These are phyloP conservation scores for Eucalyptus paniculata DNA, from an alignment of 345 rosid species.

Conservation along the genomic window DNA sequence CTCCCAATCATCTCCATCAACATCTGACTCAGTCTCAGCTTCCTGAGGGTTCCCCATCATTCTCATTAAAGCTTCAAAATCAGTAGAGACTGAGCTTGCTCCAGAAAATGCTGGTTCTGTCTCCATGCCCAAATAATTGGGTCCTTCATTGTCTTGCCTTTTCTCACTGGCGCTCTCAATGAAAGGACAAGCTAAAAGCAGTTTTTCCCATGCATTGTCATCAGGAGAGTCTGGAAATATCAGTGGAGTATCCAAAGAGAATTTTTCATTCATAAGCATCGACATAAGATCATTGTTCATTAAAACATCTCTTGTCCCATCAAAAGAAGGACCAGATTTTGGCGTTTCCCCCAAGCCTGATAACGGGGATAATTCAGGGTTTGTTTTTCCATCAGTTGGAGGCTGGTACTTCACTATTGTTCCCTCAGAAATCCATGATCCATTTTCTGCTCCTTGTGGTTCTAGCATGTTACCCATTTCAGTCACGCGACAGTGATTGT, in stretches of 20 bases:
- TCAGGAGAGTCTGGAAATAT: conserved; percentile 54
- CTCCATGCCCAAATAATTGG: conserved; percentile 10
- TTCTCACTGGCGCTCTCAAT: conserved; percentile 10
- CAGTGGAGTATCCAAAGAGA: conserved; percentile 32
- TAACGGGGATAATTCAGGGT: conserved; percentile 8
- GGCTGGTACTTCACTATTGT: conserved; percentile 68
- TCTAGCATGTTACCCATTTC: conserved; percentile 48
- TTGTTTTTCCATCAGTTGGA: conserved; percentile 18
- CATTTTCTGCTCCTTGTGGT: conserved; percentile 32
- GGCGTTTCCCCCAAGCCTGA: conserved; percentile 3
- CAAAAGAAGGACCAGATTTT: conserved; percentile 13
- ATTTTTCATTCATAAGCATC: conserved; percentile 51
- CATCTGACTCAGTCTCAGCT: conserved; percentile 3
- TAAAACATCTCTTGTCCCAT: conserved; percentile 41
- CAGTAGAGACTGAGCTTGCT: conserved; percentile 5
- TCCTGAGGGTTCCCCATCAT: conserved; percentile 38
- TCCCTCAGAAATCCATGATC: conserved; percentile 26
- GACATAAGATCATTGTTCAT: conserved; percentile 54
- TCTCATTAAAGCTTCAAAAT: conserved; percentile 26
- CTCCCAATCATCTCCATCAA: conserved; percentile 16
- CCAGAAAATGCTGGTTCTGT: conserved; percentile 14
- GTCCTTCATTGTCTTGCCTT: conserved; percentile 14
- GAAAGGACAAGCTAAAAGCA: conserved; percentile 38
- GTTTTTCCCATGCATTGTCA: conserved; percentile 74
- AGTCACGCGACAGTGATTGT: conserved; percentile 46